Evolutionary conservation across 1,284 basidiomycete genomes (phyloP).

Genomic region (Ustilago loliicola): DNA sequence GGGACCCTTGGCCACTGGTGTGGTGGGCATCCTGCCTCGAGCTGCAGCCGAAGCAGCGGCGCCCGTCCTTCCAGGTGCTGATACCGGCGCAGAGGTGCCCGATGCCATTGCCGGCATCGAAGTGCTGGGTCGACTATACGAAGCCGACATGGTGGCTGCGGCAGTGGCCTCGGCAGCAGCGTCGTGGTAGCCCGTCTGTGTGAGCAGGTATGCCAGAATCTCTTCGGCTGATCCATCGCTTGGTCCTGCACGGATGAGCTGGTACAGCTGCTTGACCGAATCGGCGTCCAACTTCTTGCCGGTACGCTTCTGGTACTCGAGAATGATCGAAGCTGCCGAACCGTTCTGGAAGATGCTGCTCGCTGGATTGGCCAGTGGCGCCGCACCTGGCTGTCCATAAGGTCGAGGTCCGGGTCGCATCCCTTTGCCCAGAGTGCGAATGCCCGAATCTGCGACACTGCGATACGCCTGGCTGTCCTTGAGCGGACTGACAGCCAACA

Average conservation of each 20-base stretch:
- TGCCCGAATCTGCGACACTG: slow-evolving; percentile 44
- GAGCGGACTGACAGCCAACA: slow-evolving; percentile 57
- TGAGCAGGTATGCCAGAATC: slow-evolving; percentile 46
- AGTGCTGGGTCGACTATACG: slow-evolving; percentile 20
- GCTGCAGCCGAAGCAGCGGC: slow-evolving; percentile 11
- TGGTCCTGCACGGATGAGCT: slow-evolving; percentile 43
- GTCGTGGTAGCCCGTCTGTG: slow-evolving; percentile 47
- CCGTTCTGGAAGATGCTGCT: slow-evolving; percentile 65
- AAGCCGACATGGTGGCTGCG: slow-evolving; percentile 36
- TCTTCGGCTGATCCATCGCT: slow-evolving; percentile 44
- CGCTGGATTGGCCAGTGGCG: slow-evolving; percentile 61
- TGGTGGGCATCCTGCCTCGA: slow-evolving; percentile 21
- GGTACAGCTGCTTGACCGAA: slow-evolving; percentile 30
- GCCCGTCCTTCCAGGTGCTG: slow-evolving; percentile 15
- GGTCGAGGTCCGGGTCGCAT: slow-evolving; percentile 53
- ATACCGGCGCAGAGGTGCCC: slow-evolving; percentile 9
- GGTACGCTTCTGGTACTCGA: slow-evolving; percentile 60
- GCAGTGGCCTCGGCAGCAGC: slow-evolving; percentile 46
- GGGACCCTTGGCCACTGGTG: slow-evolving; percentile 32
- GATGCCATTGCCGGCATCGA: slow-evolving; percentile 8
- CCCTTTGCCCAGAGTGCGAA: slow-evolving; percentile 28
- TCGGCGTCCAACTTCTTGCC: slow-evolving; percentile 50
- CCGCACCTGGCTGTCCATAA: slow-evolving; percentile 62
- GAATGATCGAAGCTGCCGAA: slow-evolving; percentile 55
- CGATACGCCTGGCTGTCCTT: slow-evolving; percentile 61